A percentile compares a stretch with the other conserved stretches of the same genome.
These are phyloP conservation scores for Lunasporangiospora selenospora DNA, from an alignment of 192 early-diverging fungal species.

Conservation along the genomic window DNA sequence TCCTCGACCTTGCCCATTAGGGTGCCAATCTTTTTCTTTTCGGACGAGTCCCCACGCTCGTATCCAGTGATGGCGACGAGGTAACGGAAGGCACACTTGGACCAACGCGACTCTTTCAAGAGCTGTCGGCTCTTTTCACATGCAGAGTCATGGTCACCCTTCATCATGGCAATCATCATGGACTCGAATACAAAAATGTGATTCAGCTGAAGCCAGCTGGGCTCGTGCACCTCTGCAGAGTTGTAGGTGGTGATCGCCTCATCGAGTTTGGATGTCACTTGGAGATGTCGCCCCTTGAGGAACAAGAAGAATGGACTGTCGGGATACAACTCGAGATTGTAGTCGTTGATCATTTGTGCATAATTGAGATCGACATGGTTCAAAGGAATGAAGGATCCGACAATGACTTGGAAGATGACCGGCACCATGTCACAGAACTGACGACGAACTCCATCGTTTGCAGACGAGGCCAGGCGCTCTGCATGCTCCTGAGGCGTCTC, in stretches of 20 bases:
- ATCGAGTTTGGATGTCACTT: conserved; percentile 61
- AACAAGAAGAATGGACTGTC: conserved; percentile 76
- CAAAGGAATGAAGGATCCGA: conserved; percentile 72
- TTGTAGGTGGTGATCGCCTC: conserved; percentile 68
- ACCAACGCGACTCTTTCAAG: conserved; percentile 85
- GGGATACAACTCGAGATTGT: conserved; percentile 65
- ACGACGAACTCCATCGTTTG: conserved; percentile 72
- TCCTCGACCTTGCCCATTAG: conserved; percentile 74
- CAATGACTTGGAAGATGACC: conserved; percentile 77
- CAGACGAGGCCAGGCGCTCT: conserved; percentile 37
- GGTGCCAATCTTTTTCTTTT: conserved; percentile 54
- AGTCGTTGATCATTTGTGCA: conserved; percentile 62
- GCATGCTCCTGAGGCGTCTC: conserved; percentile 39
- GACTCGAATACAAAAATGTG: conserved; percentile 89
- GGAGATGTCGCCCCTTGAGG: conserved; percentile 69
- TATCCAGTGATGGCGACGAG: conserved; percentile 66
- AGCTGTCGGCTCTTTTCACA: conserved; percentile 67
- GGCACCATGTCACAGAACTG: conserved; percentile 80
- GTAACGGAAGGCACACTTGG: conserved; percentile 83
- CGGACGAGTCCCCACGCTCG: conserved; percentile 43
- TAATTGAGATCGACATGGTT: conserved; percentile 71
- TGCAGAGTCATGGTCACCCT: conserved; percentile 66
- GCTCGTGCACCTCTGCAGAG: conserved; percentile 58
- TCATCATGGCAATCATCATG: conserved; percentile 67
- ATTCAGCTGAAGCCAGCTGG: conserved; percentile 77